Evolutionary conservation across 257 asterid species (phyloP).

Genomic region (Rhazya stricta): DNA sequence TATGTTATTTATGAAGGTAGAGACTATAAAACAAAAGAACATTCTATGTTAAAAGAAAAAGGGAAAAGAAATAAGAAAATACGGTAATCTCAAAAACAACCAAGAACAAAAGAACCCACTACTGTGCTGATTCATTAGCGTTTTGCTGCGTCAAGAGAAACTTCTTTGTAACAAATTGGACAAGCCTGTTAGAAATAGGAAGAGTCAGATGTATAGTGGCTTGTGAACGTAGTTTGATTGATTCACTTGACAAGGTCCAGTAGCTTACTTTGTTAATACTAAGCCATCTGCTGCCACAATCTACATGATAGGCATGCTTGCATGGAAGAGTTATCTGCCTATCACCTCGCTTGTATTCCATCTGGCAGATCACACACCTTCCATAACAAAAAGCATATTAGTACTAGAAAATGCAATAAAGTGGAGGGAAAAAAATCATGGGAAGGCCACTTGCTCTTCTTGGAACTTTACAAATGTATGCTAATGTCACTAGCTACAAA

Average conservation of each 20-base stretch:
- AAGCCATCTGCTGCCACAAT: conserved; percentile 90
- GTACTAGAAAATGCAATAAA: neutral
- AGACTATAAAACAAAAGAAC: neutral
- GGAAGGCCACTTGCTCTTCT: neutral
- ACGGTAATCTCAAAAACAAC: conserved; percentile 25
- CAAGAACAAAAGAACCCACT: conserved; percentile 23
- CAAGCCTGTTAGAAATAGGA: conserved; percentile 53
- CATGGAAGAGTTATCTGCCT: conserved; percentile 84
- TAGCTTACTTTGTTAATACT: conserved; percentile 71
- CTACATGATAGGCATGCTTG: conserved; percentile 73
- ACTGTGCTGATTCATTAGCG: conserved; percentile 27
- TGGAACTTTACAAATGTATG: neutral
- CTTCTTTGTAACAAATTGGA: conserved; percentile 87
- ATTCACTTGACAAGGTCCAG: neutral
- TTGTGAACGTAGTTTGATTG: neutral
- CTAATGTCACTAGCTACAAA: neutral
- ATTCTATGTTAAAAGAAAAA: conserved; percentile 16
- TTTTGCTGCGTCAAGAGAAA: conserved; percentile 42
- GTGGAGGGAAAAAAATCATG: neutral
- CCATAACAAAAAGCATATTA: conserved; percentile 15
- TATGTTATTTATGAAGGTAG: neutral
- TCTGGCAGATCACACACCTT: conserved; percentile 97
- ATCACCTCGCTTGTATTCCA: conserved; percentile 88
- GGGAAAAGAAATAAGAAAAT: conserved; percentile 14
- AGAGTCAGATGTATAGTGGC: conserved; percentile 16